Conservation (phyloP, 257 asterid genomes). For the Scutellaria galericulata region DNA sequence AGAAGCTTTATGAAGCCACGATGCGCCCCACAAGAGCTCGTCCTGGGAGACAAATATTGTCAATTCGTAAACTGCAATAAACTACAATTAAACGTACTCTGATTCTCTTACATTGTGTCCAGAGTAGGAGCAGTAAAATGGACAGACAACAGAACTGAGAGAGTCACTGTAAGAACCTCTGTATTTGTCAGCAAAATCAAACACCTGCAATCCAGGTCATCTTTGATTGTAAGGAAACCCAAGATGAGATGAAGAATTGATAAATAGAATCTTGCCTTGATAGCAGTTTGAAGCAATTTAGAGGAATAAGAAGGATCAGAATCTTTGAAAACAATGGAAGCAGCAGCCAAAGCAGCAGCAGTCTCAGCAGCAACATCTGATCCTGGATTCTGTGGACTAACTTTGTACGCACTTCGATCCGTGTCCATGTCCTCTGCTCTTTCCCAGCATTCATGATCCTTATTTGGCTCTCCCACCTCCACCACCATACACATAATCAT, state of each 20-base stretch:
- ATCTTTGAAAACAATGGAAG: conserved; percentile 74
- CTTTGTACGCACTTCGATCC: conserved; percentile 61
- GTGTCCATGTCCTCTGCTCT: conserved; percentile 94
- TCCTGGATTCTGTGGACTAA: conserved; percentile 73
- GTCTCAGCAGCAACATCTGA: conserved; percentile 94
- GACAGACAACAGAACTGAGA: conserved; percentile 74
- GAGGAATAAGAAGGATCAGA: conserved; percentile 74
- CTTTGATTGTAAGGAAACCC: not conserved
- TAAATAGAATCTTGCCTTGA: conserved; percentile 34
- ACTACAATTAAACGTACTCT: not conserved
- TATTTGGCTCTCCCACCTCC: conserved; percentile 81
- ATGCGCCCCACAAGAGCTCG: conserved; percentile 92
- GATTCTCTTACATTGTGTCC: conserved; percentile 70
- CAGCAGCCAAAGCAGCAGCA: conserved; percentile 89
- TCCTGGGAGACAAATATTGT: conserved; percentile 49
- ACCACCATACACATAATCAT: not conserved
- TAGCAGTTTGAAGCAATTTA: conserved; percentile 58
- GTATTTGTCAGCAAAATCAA: conserved; percentile 72
- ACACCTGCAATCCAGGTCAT: conserved; percentile 55
- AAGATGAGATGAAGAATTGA: not conserved
- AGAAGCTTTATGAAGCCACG: conserved; percentile 88
- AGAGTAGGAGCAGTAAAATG: conserved; percentile 85
- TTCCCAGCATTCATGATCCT: conserved; percentile 87
- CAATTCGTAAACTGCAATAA: not conserved
- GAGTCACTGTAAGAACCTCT: conserved; percentile 88